Evolutionary conservation across 2,329 filamentous ascomycete genomes (phyloP), one percentile per base, ranked within the genome.

Genomic region (Aspergillus sp.): DNA sequence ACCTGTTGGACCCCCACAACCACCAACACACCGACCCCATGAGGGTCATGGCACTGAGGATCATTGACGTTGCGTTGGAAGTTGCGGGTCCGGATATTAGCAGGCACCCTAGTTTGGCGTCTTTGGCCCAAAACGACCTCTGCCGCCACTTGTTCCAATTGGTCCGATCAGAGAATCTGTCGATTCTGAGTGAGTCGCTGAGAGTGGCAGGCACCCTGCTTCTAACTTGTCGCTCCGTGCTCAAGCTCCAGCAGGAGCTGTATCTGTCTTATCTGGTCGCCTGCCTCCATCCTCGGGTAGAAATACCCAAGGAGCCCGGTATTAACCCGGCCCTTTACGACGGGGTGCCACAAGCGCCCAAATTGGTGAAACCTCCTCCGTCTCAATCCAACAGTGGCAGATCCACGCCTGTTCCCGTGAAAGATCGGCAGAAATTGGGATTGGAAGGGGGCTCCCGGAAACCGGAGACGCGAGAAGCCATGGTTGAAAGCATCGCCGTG

Each of bases 111-210:
- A 91, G 90, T 59, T 80, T 99, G 54, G 93, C 94, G 11, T 87
- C 85, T 4, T 85, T 99, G 57, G 95, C 95, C 0, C 92, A 96
- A 74, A 94, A 99, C 74, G 91, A 92, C 24, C 81, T 99, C 24
- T 99, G 96, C 73, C 90, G 91, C 63, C 92, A 96, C 75, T 83
- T 99, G 10, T 99, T 99, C 79, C 96, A 99, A 78, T 85, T 99
- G 29, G 93, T 98, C 46, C 86, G 94, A 60, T 97, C 93, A 6
- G 96, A 99, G 69, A 98, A 96, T 69, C 95, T 98, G 85, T 89
- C 91, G 11, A 92, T 99, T 58, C 81, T 99, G 16, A 92, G 96
- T 71, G 93, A 96, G 73, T 96, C 95, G 2, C 81, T 99, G 20
- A 89, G 94, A 61, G 95, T 99, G 54, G 90, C 94, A 1, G 92